Evolutionary conservation across 1,139 yeast species (phyloP), one percentile per base, ranked within the genome.

Genomic region (Magnusiomyces tetraspermus): DNA sequence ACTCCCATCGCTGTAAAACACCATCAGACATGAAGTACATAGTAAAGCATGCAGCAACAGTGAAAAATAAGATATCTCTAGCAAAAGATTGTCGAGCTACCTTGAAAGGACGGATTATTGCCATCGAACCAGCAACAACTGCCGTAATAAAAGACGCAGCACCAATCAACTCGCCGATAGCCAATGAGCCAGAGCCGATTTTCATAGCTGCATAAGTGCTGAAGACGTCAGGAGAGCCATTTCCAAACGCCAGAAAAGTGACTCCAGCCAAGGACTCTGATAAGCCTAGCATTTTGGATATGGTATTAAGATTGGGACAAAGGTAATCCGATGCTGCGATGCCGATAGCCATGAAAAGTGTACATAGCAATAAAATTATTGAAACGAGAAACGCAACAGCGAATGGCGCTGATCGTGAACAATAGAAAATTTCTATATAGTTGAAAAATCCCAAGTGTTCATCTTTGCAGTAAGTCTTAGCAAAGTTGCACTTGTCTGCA

Each of bases 191-290:
- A 3, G 85, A 78, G 19, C 79, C 83, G 2, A 79, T 69, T 42
- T 75, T 74, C 79, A 89, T 78, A 4, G 96, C 96, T 44, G 83
- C 82, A 65, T 80, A 87, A 0, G 96, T 88, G 50, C 94, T 79
- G 48, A 89, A 76, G 2, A 92, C 81, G 67, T 92, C 98, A 0
- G 97, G 96, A 0, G 95, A 77, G 10, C 96, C 92, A 67, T 92
- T 92, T 0, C 97, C 97, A 57, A 90, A 74, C 0, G 98, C 96
- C 54, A 92, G 72, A 47, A 90, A 72, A 0, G 97, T 90, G 60
- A 90, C 77, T 0, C 97, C 97, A 2, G 96, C 85, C 40, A 90
- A 71, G 53, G 86, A 80, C 58, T 88, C 94, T 13, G 92, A 80
- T 49, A 90, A 68, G 13, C 80, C 77, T 21, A 88, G 69, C 48